Evolutionary conservation across 768 basidiomycete species (phyloP).

Genomic region (Trametes sanguinea): DNA sequence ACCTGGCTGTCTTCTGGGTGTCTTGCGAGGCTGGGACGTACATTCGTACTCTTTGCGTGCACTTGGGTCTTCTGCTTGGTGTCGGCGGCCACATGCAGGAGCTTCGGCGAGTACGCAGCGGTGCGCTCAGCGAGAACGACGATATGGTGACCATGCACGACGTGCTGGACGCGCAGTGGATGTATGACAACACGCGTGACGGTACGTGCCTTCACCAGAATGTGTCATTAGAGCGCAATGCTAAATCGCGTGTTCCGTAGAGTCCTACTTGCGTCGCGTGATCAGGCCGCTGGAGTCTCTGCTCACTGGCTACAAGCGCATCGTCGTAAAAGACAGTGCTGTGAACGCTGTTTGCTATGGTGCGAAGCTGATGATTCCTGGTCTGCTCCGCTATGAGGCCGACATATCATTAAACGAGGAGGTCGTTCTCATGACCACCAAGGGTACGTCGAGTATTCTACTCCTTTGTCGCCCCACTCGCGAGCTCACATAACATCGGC

Average conservation of each 20-base stretch:
- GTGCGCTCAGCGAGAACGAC: constrained; percentile 96
- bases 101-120: constrained; percentile 88
- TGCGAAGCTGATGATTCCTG: constrained; percentile 99
- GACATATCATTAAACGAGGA: constrained; percentile 96
- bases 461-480: constrained; percentile 1
- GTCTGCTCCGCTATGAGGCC: constrained; percentile 92
- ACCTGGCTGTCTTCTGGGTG: constrained; percentile 97
- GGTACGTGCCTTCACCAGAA: constrained; percentile 49
- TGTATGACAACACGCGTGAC: constrained; percentile 96
- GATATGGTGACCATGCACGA: constrained; percentile 99
- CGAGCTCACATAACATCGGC: background rate
- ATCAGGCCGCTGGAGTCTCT: constrained; percentile 94
- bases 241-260: constrained; percentile 42
- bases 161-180: constrained; percentile 97
- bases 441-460: constrained; percentile 52
- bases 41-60: constrained; percentile 95
- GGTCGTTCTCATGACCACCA: constrained; percentile 98
- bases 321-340: constrained; percentile 98
- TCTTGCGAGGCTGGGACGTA: constrained; percentile 98
- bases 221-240: background rate
- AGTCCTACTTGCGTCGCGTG: constrained; percentile 93
- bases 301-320: constrained; percentile 94
- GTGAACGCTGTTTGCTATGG: constrained; percentile 99
- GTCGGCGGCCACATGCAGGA: constrained; percentile 99
- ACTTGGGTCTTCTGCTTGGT: constrained; percentile 89